Conservation (phyloP, 208 protist genomes). For the Wallacemonas sp. region DNA sequence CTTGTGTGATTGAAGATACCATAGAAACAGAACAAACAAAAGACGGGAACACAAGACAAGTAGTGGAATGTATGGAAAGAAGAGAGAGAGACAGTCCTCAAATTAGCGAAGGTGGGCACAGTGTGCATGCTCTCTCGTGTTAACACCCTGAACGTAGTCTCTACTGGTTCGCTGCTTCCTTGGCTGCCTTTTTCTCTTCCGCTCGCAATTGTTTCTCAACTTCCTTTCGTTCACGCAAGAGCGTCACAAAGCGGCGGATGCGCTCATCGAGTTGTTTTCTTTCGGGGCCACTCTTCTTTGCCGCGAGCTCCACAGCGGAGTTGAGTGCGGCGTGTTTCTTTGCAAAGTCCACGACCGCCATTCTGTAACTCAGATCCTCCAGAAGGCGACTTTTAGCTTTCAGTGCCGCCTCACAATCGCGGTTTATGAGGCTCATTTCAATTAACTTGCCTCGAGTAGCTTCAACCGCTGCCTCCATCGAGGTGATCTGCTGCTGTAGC, state of each 20-base stretch:
- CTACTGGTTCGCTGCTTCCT: not conserved
- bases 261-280: constrained; percentile 53
- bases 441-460: constrained; percentile 17
- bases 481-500: constrained; percentile 30
- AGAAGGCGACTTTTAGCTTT: constrained; percentile 39
- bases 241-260: constrained; percentile 49
- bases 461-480: constrained; percentile 20
- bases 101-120: no score
- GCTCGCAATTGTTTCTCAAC: constrained; percentile 57
- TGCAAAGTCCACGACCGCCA: constrained; percentile 61
- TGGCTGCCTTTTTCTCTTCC: constrained; percentile 27
- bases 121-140: no score
- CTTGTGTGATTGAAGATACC: not conserved
- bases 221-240: constrained; percentile 60
- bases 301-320: constrained; percentile 45
- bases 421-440: constrained; percentile 17
- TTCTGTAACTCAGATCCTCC: constrained; percentile 73
- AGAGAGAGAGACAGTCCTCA: not conserved
- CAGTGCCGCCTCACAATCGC: constrained; percentile 28
- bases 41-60: no score
- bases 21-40: not conserved
- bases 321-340: constrained; percentile 51
- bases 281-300: constrained; percentile 44
- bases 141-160: not conserved
- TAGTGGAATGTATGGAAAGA: not conserved